phyloP scores from a whole-genome alignment of 1,284 basidiomycete species.

The Heterobasidion parviporum region DNA sequence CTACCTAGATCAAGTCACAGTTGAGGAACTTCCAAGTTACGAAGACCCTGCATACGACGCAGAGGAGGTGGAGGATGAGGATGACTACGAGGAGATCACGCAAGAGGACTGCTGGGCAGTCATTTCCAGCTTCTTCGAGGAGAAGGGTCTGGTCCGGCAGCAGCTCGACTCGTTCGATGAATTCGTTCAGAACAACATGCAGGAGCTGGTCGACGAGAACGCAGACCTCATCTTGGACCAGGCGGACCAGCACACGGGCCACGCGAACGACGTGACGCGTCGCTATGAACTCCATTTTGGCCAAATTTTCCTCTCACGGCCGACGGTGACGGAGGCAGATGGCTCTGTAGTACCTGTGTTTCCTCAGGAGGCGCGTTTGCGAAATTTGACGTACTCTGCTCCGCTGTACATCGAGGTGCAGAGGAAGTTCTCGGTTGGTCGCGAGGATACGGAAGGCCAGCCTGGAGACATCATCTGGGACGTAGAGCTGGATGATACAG shows the following conservation, averaged over 20 bases:
- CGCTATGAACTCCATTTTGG: conserved; percentile 98
- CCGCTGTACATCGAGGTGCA: conserved; percentile 96
- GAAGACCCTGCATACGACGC: conserved; percentile 49
- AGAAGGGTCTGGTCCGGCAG: conserved; percentile 96
- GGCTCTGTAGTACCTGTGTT: conserved; percentile 91
- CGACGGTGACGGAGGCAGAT: conserved; percentile 93
- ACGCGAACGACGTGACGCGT: conserved; percentile 69
- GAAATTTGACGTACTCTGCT: conserved; percentile 94
- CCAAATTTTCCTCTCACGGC: conserved; percentile 94
- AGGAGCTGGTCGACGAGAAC: conserved; percentile 97
- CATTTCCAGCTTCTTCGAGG: conserved; percentile 94
- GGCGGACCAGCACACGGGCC: conserved; percentile 90
- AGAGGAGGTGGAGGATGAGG: conserved; percentile 55
- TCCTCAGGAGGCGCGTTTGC: conserved; percentile 93
- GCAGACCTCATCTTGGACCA: conserved; percentile 93
- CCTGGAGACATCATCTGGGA: conserved; percentile 83
- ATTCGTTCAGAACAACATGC: conserved; percentile 99
- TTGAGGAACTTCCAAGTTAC: conserved; percentile 45
- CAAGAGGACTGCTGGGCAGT: conserved; percentile 95
- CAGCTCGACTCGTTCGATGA: conserved; percentile 99
- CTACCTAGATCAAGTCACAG: conserved; percentile 17
- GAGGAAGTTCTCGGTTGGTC: conserved; percentile 76
- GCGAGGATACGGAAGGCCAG: conserved; percentile 75
- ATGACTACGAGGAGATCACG: conserved; percentile 70
- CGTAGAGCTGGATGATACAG: conserved; percentile 57